Evolutionary conservation across 768 basidiomycete species (phyloP), one percentile per base, ranked within the genome.

Genomic region (Lactifluus subvellereus): DNA sequence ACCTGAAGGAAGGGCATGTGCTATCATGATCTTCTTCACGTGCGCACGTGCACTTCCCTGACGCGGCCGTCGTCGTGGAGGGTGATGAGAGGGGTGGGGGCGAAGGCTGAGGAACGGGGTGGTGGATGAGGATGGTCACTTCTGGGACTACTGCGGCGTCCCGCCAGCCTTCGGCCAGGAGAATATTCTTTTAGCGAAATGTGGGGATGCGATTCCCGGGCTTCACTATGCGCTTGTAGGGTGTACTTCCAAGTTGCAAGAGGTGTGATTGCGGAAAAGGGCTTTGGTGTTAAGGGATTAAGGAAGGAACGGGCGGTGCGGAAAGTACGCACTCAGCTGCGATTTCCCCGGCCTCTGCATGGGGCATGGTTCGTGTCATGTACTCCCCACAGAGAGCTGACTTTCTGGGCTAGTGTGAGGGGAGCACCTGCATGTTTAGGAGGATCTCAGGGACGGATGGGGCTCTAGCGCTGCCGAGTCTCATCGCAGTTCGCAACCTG

Each of bases 161-260:
- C 43, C 86, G 81, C 18, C 86, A 83, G 66, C 86, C 84, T 59
- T 35, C 9, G 37, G 52, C 49, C 63, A 8, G 47, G 20, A 50
- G 4, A 35, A 8, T 57, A 10, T 22, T 9, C n/a, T 40, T 9
- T 40, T 6, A 22, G 33, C n/a, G 30, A n/a, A 13, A 43, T n/a
- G n/a, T 7, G 60, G n/a, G 38, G 38, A 14, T 49, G 37, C 2
- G 10, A 38, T 30, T 40, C 27, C 35, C 43, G 43, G 45, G 16
- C 72, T 87, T 70, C 69, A 88, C 86, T 85, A 83, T 72, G 76
- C 77, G 10, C 85, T 85, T 0, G 77, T 77, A n/a, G 84, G 68
- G 35, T 78, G 68, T 18, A 82, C 65, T 61, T 84, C 81, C 65
- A 79, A 83, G 51, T 77, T 79, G n/a, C 76, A 69, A 42, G 79